Base-by-base conservation (phyloP, 2,329 filamentous ascomycete genomes). In the Talaromyces piceae region DNA sequence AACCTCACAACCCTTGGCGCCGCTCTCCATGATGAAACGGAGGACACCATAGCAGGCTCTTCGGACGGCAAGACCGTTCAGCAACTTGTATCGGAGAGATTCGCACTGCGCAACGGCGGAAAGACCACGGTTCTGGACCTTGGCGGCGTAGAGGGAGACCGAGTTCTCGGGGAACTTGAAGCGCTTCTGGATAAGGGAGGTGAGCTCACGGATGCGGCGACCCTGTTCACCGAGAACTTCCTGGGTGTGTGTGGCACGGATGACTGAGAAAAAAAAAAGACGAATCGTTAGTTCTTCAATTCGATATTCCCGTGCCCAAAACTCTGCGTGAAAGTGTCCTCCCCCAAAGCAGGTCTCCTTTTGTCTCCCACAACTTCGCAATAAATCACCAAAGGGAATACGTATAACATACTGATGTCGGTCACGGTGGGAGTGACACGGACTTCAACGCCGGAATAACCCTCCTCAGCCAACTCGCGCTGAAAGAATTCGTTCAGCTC, bases 401-500 rank as follows among this genome's bases (percentile, higher is more conserved):
- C 28, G 31, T 53, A 50, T 56, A 59, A 72, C 75, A 61, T 77
- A 79, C 77, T 97, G 84, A 97, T 97, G 80, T 97, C 93, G 82
- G 93, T 98, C 73, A 98, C 93, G 76, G 93, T 98, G 66, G 93
- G 93, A 67, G 93, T 98, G 68, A 98, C 93, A 82, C 94, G 89
- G 80, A 98, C 93, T 82, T 98, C 94, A 76, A 98, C 93, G 75
- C 93, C 93, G 53, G 93, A 98, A 86, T 98, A 98, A 69, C 93
- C 93, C 82, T 98, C 94, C 86, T 98, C 93, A 74, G 93, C 93
- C 74, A 98, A 83, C 81, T 98, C 93, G 77, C 93, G 91, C 85
- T 97, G 93, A 89, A 98, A 98, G 87, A 98, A 98, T 82, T 98
- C 93, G 87, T 98, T 98, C 78, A 98, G 82, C 81, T 98, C 93